Base-by-base conservation (phyloP, 2,329 filamentous ascomycete species). In the Sclerotinia subarctica region DNA sequence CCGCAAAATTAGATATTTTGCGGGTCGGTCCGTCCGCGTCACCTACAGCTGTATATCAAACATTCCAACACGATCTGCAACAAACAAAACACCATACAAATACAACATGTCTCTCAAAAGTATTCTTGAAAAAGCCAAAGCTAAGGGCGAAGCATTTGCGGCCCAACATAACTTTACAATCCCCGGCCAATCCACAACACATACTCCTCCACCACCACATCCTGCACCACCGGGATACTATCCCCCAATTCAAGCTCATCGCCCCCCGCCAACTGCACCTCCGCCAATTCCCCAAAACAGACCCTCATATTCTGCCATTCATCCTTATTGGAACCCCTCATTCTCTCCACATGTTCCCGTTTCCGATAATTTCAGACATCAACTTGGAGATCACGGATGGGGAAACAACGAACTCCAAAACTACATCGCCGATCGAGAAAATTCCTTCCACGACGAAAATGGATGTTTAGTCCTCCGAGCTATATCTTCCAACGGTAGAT, bases 361-460 rank as follows among this genome's bases (percentile, higher is more conserved):
- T 3, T 79, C 79, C 0, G 76, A 78, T 3, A 82, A 86, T 70
- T 88, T 86, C 78, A 84, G 86, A 74, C 79, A 83, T 58, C 81
- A 83, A 38, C 82, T 82, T 46, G 85, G 85, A 38, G 81, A 81
- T n/a, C 81, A 86, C 73, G 85, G 86, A 49, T 88, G 86, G 86
- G 86, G 86, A 29, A 88, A 88, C 73, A 83, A 86, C 69, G 86
- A 88, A 78, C 78, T 85, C 60, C 81, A 88, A 76, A 83, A 85
- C 77, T 88, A 88, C 74, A 84, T 83, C 7, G 77, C 81, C 46
- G 75, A 78, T 15, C 75, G 80, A 0, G 73, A 78, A 5, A 88
- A 88, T 73, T 82, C 82, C 29, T 88, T 88, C 74, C 80, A 86
- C 73, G 84, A 82, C 1, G 79, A 79, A 17, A 80, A 85, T 66